A percentile compares a stretch with the other conserved stretches of the same genome.
phyloP scores from a whole-genome alignment of 768 basidiomycete species.

The Tylopilus balloui region DNA sequence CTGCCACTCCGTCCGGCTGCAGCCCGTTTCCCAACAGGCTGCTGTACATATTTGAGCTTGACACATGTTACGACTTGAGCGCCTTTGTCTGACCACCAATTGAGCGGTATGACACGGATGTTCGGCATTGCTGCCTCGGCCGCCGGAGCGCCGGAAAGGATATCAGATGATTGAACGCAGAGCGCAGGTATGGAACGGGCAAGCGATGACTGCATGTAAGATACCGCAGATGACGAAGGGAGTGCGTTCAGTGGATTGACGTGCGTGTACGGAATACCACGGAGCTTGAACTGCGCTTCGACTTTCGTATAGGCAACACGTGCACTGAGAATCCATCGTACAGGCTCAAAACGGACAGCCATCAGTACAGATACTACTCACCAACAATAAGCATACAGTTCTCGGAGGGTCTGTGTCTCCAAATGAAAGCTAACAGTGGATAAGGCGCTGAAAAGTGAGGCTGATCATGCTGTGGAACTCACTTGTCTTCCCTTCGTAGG shows the following conservation, averaged over 20 bases:
- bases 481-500: constrained; percentile 28
- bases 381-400: constrained; percentile 88
- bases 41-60: constrained; percentile 86
- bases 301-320: constrained; percentile 88
- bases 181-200: constrained; percentile 77
- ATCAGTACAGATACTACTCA: constrained; percentile 29
- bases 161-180: constrained; percentile 76
- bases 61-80: constrained; percentile 85
- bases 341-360: not conserved
- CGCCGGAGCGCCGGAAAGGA: constrained; percentile 78
- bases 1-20: constrained; percentile 47
- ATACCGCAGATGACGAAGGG: constrained; percentile 42
- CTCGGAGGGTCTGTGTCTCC: constrained; percentile 66
- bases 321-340: constrained; percentile 46
- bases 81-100: constrained; percentile 86
- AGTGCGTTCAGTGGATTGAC: constrained; percentile 55
- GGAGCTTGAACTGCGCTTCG: constrained; percentile 80
- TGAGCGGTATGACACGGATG: constrained; percentile 80
- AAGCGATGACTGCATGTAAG: constrained; percentile 65
- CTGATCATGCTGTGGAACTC: constrained; percentile 3
- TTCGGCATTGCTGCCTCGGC: constrained; percentile 92
- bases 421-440: constrained; percentile 48
- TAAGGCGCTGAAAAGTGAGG: not conserved
- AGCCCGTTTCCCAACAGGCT: constrained; percentile 69
- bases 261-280: constrained; percentile 71